These are phyloP conservation scores for Gyrodon lividus DNA, from an alignment of 768 basidiomycete genomes.

Conservation along the genomic window DNA sequence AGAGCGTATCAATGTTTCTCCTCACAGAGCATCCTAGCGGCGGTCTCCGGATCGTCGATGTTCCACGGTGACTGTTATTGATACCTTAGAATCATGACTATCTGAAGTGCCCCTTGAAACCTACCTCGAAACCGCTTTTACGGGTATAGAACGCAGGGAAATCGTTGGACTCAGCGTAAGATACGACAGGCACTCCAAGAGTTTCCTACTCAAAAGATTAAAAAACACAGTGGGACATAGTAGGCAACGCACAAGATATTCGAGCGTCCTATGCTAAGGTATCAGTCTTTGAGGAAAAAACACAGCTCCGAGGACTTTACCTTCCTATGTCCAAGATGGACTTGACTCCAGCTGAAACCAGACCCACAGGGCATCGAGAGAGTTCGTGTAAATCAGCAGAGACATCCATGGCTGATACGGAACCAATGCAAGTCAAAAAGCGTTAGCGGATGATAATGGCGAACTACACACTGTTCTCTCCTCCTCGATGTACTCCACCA, in stretches of 20 bases:
- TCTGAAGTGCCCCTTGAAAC: neutral
- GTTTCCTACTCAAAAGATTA: slow-evolving; percentile 65
- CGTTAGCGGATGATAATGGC: neutral
- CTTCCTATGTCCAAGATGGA: slow-evolving; percentile 91
- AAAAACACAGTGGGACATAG: neutral
- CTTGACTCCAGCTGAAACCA: slow-evolving; percentile 93
- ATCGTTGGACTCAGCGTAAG: slow-evolving; percentile 70
- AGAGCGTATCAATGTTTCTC: slow-evolving; percentile 4
- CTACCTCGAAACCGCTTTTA: slow-evolving; percentile 71
- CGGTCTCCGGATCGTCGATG: slow-evolving; percentile 56
- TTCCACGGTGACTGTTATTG: slow-evolving; percentile 73
- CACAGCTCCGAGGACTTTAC: slow-evolving; percentile 32
- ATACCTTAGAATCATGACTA: neutral
- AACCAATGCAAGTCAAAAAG: slow-evolving; percentile 1
- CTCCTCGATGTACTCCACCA: slow-evolving; percentile 83
- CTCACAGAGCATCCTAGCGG: slow-evolving; percentile 76
- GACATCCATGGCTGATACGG: slow-evolving; percentile 82
- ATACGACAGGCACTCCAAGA: slow-evolving; percentile 86
- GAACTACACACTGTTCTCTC: slow-evolving; percentile 53
- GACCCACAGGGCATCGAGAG: slow-evolving; percentile 82
- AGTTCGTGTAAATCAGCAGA: slow-evolving; percentile 94
- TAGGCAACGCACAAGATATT: slow-evolving; percentile 59
- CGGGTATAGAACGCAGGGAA: slow-evolving; percentile 96
- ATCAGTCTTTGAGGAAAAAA: neutral
- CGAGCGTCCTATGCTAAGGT: slow-evolving; percentile 57